Percentiles rank a stretch among this genome's conserved stretches.
Conservation (phyloP, 305 asterid genomes). For the Fraxinus ornus region DNA sequence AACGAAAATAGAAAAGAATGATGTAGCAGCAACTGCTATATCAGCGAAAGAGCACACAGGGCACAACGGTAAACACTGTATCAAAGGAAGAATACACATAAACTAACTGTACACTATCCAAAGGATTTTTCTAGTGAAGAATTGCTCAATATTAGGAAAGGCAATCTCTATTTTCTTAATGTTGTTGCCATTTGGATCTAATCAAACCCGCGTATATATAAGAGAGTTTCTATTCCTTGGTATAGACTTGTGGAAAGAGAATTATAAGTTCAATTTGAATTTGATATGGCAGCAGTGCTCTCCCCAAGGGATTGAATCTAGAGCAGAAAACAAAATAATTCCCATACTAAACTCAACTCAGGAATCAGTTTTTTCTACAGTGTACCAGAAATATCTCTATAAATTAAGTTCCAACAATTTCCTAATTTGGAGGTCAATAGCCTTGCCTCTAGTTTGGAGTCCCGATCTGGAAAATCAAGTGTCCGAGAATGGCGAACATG, state of each 20-base stretch:
- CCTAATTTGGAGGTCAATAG: neutral
- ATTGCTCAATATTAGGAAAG: neutral
- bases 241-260: neutral
- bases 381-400: neutral
- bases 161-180: neutral
- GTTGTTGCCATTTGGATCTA: neutral
- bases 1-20: neutral
- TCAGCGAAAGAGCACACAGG: neutral
- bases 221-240: neutral
- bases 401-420: neutral
- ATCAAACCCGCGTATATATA: neutral
- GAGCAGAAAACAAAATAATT: slow-evolving; percentile 1
- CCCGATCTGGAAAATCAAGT: neutral
- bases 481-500: neutral
- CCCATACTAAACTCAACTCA: neutral
- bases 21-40: neutral
- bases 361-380: neutral
- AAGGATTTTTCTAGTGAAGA: neutral
- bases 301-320: slow-evolving; percentile 3
- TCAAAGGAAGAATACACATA: neutral
- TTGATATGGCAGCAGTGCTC: neutral
- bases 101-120: neutral
- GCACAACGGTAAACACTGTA: neutral
- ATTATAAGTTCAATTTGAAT: neutral
- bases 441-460: neutral